These are phyloP conservation scores for Ephemerocybe angulata DNA, from an alignment of 768 basidiomycete species.

Conservation along the genomic window DNA sequence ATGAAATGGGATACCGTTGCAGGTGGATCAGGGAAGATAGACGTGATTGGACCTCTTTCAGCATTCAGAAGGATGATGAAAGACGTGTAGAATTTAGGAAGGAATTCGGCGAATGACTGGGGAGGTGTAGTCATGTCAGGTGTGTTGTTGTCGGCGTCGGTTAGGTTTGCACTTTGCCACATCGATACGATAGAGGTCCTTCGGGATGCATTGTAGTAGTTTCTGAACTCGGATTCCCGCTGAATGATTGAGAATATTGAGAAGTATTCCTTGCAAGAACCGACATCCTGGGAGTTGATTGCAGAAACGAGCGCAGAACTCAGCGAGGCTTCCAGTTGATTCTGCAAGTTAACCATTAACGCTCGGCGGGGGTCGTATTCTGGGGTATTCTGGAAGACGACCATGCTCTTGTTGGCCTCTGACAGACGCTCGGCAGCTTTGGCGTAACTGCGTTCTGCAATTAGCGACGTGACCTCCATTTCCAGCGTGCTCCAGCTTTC, in stretches of 20 bases:
- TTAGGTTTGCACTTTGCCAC: conserved; percentile 64
- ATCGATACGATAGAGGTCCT: conserved; percentile 56
- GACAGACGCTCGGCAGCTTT: conserved; percentile 91
- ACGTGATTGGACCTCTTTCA: conserved; percentile 70
- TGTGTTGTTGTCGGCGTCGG: conserved; percentile 39
- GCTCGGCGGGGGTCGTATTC: conserved; percentile 85
- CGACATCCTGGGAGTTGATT: conserved; percentile 73
- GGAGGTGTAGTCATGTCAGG: conserved; percentile 10
- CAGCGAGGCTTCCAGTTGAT: conserved; percentile 89
- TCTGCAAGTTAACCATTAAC: conserved; percentile 89
- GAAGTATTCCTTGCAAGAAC: conserved; percentile 74
- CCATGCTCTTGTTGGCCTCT: conserved; percentile 86
- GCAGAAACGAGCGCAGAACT: conserved; percentile 89
- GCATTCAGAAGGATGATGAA: conserved; percentile 63
- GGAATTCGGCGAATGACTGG: conserved; percentile 60
- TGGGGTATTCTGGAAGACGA: conserved; percentile 87
- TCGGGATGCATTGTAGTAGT: conserved; percentile 89
- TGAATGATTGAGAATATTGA: conserved; percentile 89
- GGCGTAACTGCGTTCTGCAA: conserved; percentile 72
- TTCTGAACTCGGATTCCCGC: conserved; percentile 86
- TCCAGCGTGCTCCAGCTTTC: conserved; percentile 97
- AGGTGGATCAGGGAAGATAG: conserved; percentile 86
- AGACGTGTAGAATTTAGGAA: conserved; percentile 68
- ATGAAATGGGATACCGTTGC: conserved; percentile 77
- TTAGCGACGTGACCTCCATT: conserved; percentile 83